These are phyloP conservation scores for Monascus ruber DNA, from an alignment of 2,329 filamentous ascomycete genomes.

Conservation along the genomic window DNA sequence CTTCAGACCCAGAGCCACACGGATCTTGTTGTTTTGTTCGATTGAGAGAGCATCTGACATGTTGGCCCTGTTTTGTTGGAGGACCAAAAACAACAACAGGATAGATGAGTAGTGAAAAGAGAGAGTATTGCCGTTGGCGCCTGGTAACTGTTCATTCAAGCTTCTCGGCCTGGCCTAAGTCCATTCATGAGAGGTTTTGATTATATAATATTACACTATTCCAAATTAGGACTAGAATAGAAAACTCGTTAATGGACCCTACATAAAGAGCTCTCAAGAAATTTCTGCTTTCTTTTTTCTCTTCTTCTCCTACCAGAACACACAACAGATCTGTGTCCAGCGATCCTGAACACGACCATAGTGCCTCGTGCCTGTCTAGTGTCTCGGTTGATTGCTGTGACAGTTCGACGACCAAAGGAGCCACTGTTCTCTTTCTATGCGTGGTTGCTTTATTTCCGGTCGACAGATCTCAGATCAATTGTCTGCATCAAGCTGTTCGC, in stretches of 20 bases:
- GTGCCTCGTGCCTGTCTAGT: conserved; percentile 34
- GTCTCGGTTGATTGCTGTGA: conserved; percentile 66
- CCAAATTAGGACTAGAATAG: conserved; percentile 12
- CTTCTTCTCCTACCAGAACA: conserved; percentile 32
- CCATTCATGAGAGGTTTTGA: background rate
- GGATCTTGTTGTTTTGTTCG: conserved; percentile 88
- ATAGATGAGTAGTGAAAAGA: too few relatives aligned
- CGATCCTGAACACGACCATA: conserved; percentile 49
- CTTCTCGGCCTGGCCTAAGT: background rate
- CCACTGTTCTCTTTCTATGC: conserved; percentile 46
- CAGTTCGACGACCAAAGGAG: conserved; percentile 83
- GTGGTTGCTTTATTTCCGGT: conserved; percentile 80
- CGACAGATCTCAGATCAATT: conserved; percentile 86
- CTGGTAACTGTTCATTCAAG: background rate
- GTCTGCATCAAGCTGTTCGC: conserved; percentile 39
- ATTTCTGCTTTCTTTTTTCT: conserved; percentile 26
- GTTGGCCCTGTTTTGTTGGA: conserved; percentile 5
- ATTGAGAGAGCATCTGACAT: conserved; percentile 57
- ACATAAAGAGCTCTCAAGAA: conserved; percentile 19
- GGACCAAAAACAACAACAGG: background rate
- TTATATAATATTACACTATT: conserved; percentile 1
- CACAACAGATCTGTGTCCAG: conserved; percentile 72
- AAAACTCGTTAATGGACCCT: background rate
- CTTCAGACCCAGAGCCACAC: conserved; percentile 77
- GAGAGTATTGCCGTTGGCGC: too few relatives aligned